Base-by-base conservation (phyloP, 495 filamentous ascomycete genomes). In the Hypoxylon lienhwacheense region DNA sequence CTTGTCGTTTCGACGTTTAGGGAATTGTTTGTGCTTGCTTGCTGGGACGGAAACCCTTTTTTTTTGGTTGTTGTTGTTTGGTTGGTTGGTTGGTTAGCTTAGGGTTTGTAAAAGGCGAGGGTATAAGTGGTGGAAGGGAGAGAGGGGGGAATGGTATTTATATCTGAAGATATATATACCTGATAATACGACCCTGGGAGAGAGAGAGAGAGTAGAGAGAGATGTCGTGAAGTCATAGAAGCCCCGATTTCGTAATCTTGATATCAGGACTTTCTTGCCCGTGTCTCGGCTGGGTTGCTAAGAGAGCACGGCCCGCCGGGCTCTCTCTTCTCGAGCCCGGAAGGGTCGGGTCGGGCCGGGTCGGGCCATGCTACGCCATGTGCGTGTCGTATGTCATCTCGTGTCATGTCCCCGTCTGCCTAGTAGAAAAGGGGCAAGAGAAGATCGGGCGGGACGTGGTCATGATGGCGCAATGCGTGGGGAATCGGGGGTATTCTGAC, bases 201-300 rank as follows among this genome's bases (percentile, higher is more conserved):
- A n/a, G n/a, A n/a, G n/a, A n/a, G n/a, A n/a, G n/a, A n/a, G n/a
- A n/a, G n/a, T n/a, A n/a, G n/a, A n/a, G n/a, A n/a, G n/a, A 36
- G 44, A 19, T 4, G 4, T 46, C 53, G 28, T 51, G 53, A 57
- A 34, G 53, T 57, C 53, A 57, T 51, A 57, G 46, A 51, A 12
- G 33, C 11, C 17, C 20, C 12, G 2, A 28, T 59, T 59, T 46
- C 56, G 49, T 54, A 53, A 59, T 59, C 5, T 28, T 50, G 56
- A 59, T 54, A 42, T 59, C 56, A 54, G 45, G 56, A 54, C 35
- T 37, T 24, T 1, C 14, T 1, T 2, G n/a, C 19, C 0, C 6
- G 16, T n/a, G 0, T 5, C 5, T 44, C 17, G 22, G 36, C 10
- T 42, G 53, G 46, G 24, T 43, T 46, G 15, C 41, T n/a, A n/a